Base-by-base conservation (phyloP, 1,139 yeast species). In the Nakaseomyces glabratus region DNA sequence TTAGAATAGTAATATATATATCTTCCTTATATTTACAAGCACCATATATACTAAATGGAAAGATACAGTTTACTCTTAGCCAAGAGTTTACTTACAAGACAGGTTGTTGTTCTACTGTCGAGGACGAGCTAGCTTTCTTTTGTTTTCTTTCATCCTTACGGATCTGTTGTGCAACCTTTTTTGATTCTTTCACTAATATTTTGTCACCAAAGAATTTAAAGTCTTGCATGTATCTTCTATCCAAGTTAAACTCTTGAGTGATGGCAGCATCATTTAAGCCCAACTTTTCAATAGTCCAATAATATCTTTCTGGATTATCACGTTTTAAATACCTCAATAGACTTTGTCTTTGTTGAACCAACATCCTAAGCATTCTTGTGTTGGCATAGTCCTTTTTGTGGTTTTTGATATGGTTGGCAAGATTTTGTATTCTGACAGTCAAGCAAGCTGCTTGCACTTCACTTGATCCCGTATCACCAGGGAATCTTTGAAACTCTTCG, bases 391-490 rank as follows among this genome's bases (percentile, higher is more conserved):
- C 97, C 55, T 85, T 82, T 48, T 76, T 79, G 55, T 77, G 69
- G 37, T 71, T 68, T 53, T 76, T 76, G 39, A 82, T 69, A 54
- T 88, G 96, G 31, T 73, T 71, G 66, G 82, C 84, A 39, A 84
- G 67, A 47, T 73, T 78, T 45, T 81, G 85, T 46, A 90, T 84
- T 51, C 74, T 74, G 37, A 84, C 78, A 1, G 97, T 85, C 62
- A 79, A 63, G 20, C 84, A 71, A 2, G 96, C 97, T 1, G 97
- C 95, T 59, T 88, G 96, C 19, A 86, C 96, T 61, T 88, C 97
- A 34, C 95, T 76, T 1, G 95, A 82, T 1, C 94, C 96, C 0
- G 96, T 84, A 56, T 90, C 97, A 34, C 95, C 95, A 34, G 78
- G 85, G 44, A 71, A 69, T 52, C 95, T 71, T 47, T 74, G 76